A percentile compares a stretch with the other conserved stretches of the same genome.
Conservation (phyloP, 2,329 filamentous ascomycete genomes). For the Microthyrium microscopicum region DNA sequence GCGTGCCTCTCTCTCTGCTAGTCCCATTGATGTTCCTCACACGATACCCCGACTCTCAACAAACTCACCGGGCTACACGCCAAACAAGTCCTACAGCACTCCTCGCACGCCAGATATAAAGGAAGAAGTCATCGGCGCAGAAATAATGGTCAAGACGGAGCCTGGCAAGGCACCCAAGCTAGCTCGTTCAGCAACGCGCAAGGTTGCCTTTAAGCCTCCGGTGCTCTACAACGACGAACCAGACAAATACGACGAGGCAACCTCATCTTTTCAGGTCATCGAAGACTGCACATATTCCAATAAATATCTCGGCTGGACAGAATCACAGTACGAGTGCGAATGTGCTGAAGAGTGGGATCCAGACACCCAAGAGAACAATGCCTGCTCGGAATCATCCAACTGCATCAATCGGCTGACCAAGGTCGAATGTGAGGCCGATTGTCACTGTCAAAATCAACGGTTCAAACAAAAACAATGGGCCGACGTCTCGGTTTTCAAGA, state of each 20-base stretch:
- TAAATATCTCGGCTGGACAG: constrained; percentile 78
- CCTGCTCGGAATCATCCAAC: constrained; percentile 90
- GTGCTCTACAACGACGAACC: constrained; percentile 58
- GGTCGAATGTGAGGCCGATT: constrained; percentile 79
- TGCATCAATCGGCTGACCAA: constrained; percentile 98
- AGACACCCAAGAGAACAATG: constrained; percentile 46
- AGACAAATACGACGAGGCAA: constrained; percentile 63
- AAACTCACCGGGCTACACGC: constrained; percentile 14
- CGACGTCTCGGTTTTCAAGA: constrained; percentile 86
- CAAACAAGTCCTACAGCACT: constrained; percentile 16
- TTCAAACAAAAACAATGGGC: constrained; percentile 86
- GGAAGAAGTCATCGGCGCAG: constrained; percentile 38
- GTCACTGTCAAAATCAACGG: constrained; percentile 81
- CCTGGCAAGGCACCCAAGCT: constrained; percentile 53
- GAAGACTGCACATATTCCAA: constrained; percentile 78
- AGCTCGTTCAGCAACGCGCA: constrained; percentile 58
- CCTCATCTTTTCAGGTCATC: constrained; percentile 62
- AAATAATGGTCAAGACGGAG: constrained; percentile 46
- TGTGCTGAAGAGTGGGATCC: constrained; percentile 73
- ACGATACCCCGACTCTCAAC: background rate
- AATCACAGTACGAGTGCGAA: constrained; percentile 89
- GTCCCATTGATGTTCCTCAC: too few species aligned
- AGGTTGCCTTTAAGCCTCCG: constrained; percentile 43
- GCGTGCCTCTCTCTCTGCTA: too few species aligned
- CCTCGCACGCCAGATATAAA: constrained; percentile 24